phyloP scores from a whole-genome alignment of 148 eudicot genomes.

The Heliamphora exappendiculata region DNA sequence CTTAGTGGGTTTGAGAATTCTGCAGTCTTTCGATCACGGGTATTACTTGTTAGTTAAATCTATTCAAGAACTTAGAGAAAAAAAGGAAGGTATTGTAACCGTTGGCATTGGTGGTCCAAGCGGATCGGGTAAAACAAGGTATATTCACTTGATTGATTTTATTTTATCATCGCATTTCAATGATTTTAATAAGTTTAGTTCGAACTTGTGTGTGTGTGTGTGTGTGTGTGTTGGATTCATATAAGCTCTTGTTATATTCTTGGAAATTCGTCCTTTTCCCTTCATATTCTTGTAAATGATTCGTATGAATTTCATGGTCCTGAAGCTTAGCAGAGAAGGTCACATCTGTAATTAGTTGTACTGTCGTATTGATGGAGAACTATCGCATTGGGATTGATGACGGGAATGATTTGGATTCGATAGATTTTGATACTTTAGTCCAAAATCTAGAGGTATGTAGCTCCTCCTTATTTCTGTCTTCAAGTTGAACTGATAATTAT shows the following conservation, averaged over 20 bases:
- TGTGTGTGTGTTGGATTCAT: not conserved
- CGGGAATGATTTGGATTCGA: slow-evolving; percentile 72
- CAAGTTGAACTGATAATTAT: not conserved
- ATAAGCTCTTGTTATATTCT: not conserved
- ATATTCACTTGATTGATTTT: not conserved
- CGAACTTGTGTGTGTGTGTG: not conserved
- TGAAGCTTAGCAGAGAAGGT: slow-evolving; percentile 98
- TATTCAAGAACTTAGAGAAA: slow-evolving; percentile 88
- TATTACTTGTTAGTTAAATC: slow-evolving; percentile 89
- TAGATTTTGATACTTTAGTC: slow-evolving; percentile 76
- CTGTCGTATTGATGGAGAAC: slow-evolving; percentile 85
- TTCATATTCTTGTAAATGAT: slow-evolving; percentile 1
- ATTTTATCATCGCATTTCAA: not conserved
- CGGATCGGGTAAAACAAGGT: slow-evolving; percentile 98
- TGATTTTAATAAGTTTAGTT: not conserved
- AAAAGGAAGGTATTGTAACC: slow-evolving; percentile 73
- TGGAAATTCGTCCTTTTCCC: not conserved
- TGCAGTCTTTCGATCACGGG: slow-evolving; percentile 92
- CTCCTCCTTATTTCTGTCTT: not conserved
- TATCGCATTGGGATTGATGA: slow-evolving; percentile 85
- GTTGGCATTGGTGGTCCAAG: slow-evolving; percentile 99
- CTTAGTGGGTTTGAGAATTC: slow-evolving; percentile 10
- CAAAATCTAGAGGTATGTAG: slow-evolving; percentile 77
- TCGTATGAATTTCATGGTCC: slow-evolving; percentile 24
- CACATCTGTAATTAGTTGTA: slow-evolving; percentile 92